Conservation (phyloP, 2,329 filamentous ascomycete species). For the Hypomyces perniciosus region DNA sequence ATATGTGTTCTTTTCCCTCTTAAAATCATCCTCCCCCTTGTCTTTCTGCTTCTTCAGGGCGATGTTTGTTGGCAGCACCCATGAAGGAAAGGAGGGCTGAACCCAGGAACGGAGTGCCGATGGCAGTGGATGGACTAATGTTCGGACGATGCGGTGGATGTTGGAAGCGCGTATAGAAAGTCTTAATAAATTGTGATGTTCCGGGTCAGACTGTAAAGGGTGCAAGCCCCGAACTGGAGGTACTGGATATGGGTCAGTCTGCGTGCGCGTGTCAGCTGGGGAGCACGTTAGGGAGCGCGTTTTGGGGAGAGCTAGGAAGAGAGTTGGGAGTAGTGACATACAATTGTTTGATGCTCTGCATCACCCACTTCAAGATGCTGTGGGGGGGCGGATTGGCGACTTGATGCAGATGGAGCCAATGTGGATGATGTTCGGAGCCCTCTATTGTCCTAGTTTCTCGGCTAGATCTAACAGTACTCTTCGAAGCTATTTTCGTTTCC, state of each 20-base stretch:
- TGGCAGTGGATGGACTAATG: neutral
- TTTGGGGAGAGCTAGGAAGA: neutral
- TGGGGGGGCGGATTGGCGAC: too few species aligned
- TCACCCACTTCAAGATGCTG: too few species aligned
- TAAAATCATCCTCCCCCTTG: neutral
- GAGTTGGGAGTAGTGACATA: neutral
- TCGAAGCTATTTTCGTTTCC: too few species aligned
- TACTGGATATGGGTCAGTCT: neutral
- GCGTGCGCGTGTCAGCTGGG: neutral
- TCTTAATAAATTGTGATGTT: conserved; percentile 14
- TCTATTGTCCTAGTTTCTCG: too few species aligned
- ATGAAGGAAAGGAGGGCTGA: conserved; percentile 5
- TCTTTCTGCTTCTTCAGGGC: conserved; percentile 14
- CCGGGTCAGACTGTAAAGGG: neutral
- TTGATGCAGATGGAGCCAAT: too few species aligned
- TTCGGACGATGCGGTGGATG: neutral
- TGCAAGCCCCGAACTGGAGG: neutral
- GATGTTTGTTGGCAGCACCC: conserved; percentile 8
- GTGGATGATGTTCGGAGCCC: too few species aligned
- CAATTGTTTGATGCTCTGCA: too few species aligned
- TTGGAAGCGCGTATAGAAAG: neutral
- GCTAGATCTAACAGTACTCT: too few species aligned
- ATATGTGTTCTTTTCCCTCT: conserved; percentile 8
- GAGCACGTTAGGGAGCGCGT: too few species aligned
- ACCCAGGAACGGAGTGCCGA: conserved; percentile 3